A percentile compares a stretch with the other conserved stretches of the same genome.
phyloP scores from a whole-genome alignment of 441 rosid species.

The Eruca vesicaria region DNA sequence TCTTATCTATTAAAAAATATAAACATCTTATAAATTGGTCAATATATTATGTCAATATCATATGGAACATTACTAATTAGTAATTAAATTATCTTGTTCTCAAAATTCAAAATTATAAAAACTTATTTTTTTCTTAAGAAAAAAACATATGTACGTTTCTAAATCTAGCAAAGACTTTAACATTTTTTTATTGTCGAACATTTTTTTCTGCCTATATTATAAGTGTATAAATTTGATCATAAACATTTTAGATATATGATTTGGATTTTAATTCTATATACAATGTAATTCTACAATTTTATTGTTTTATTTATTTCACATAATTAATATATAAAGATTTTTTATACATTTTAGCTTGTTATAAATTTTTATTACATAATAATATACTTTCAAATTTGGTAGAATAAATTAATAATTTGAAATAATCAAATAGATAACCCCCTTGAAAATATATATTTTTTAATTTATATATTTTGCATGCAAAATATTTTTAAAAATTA shows the following conservation, averaged over 20 bases:
- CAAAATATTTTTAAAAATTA: too few species aligned
- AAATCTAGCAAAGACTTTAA: background rate
- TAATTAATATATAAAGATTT: too few species aligned
- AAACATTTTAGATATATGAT: background rate
- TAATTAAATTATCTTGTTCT: background rate
- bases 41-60: background rate
- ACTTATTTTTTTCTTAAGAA: background rate
- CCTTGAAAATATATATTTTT: too few species aligned
- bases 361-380: too few species aligned
- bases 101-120: too few species aligned
- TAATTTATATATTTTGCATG: too few species aligned
- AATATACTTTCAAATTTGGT: too few species aligned
- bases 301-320: background rate
- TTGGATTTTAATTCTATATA: background rate
- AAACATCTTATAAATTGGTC: background rate
- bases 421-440: too few species aligned
- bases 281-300: background rate
- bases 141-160: background rate
- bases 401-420: too few species aligned
- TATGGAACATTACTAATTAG: background rate
- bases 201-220: background rate
- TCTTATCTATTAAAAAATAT: background rate
- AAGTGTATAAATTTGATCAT: background rate
- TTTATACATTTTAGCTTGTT: too few species aligned
- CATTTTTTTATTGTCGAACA: background rate